A percentile compares a stretch with the other conserved stretches of the same genome.
Evolutionary conservation across 768 basidiomycete genomes (phyloP).

Genomic region (Leucocoprinus leucothites): DNA sequence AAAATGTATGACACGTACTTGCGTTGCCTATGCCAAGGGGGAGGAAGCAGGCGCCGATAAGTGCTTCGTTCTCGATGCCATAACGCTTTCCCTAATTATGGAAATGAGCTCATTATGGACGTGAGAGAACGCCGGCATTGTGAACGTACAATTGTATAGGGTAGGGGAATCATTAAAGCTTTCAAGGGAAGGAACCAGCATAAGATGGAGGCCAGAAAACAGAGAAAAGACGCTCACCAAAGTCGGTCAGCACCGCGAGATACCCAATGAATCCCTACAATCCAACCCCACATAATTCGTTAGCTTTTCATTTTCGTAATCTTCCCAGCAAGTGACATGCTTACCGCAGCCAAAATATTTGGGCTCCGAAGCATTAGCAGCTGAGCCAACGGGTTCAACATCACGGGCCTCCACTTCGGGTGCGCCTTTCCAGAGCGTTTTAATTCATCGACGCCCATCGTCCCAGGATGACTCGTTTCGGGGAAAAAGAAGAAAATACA

Average conservation of each 20-base stretch:
- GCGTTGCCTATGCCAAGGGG: conserved; percentile 59
- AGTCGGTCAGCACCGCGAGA: conserved; percentile 30
- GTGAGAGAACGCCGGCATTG: neutral
- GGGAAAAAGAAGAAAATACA: conserved; percentile 48
- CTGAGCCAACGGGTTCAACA: conserved; percentile 53
- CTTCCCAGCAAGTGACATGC: conserved; percentile 17
- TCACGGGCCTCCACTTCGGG: conserved; percentile 27
- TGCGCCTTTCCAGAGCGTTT: conserved; percentile 17
- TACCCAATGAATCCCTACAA: conserved; percentile 19
- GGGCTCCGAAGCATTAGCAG: conserved; percentile 50
- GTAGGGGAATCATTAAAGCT: conserved; percentile 57
- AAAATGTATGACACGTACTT: conserved; percentile 29
- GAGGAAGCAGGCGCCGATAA: conserved; percentile 59
- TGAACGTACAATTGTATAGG: conserved; percentile 61
- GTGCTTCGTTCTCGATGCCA: conserved; percentile 50
- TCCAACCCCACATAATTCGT: neutral
- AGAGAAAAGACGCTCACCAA: conserved; percentile 26
- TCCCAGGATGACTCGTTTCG: conserved; percentile 64
- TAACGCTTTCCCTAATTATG: conserved; percentile 60
- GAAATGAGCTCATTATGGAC: neutral
- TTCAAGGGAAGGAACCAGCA: neutral
- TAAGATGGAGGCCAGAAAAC: neutral
- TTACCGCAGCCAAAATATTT: conserved; percentile 47
- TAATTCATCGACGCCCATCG: conserved; percentile 44
- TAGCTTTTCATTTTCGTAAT: too few species aligned